phyloP scores from a whole-genome alignment of 2,329 filamentous ascomycete genomes.

The Alternaria atra region DNA sequence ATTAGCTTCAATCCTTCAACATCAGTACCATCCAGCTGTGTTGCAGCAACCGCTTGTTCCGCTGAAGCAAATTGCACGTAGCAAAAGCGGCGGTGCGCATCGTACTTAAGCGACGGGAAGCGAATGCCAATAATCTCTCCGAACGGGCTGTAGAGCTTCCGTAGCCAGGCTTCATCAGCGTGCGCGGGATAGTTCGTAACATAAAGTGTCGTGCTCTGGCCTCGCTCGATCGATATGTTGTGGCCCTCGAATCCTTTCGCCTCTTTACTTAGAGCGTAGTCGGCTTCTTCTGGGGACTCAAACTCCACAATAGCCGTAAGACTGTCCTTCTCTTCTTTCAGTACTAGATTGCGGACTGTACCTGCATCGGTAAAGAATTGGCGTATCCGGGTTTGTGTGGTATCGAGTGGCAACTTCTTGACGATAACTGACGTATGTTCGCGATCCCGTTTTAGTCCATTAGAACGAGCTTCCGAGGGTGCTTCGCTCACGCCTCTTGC shows the following conservation, averaged over 20 bases:
- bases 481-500: conserved; percentile 44
- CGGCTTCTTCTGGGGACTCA: conserved; percentile 78
- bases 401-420: conserved; percentile 74
- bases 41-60: conserved; percentile 61
- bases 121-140: conserved; percentile 86
- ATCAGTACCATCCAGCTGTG: conserved; percentile 73
- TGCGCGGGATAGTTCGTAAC: conserved; percentile 88
- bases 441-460: conserved; percentile 76
- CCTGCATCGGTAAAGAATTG: conserved; percentile 95
- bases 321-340: conserved; percentile 69
- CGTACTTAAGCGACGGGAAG: conserved; percentile 90
- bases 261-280: conserved; percentile 81
- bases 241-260: conserved; percentile 79
- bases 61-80: conserved; percentile 85
- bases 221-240: conserved; percentile 77
- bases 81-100: conserved; percentile 90
- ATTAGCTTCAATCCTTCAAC: conserved; percentile 74
- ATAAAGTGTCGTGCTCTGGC: conserved; percentile 82
- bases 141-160: conserved; percentile 70
- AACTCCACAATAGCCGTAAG: conserved; percentile 86
- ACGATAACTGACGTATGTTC: conserved; percentile 90
- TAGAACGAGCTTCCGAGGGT: conserved; percentile 41
- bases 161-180: conserved; percentile 75
- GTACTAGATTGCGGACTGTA: conserved; percentile 77
- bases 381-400: conserved; percentile 75